These are phyloP conservation scores for Ostreobium quekettii DNA, from an alignment of 139 green algal genomes.

Conservation along the genomic window DNA sequence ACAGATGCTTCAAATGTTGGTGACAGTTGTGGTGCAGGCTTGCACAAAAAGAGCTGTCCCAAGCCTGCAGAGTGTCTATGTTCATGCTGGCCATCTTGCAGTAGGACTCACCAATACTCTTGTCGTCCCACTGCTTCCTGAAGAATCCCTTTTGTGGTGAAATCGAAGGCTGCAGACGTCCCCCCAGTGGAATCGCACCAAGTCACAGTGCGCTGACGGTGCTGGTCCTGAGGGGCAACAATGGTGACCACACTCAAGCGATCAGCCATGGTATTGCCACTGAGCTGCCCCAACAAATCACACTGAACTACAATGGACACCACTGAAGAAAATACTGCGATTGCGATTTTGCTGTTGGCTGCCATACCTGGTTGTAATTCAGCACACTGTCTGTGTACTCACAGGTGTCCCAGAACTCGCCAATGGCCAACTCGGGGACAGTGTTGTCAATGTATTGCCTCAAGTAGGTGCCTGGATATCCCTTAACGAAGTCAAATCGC, in stretches of 20 bases:
- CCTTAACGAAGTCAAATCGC: conserved; percentile 92
- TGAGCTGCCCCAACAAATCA: no score
- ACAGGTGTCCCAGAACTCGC: conserved; percentile 93
- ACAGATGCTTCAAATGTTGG: no score
- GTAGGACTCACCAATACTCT: conserved; percentile 85
- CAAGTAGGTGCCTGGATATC: conserved; percentile 43
- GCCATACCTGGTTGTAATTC: conserved; percentile 86
- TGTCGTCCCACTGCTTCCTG: conserved; percentile 80
- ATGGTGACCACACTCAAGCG: neutral
- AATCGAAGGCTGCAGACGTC: conserved; percentile 88
- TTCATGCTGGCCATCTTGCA: no score
- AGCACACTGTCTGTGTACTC: conserved; percentile 89
- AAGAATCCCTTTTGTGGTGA: conserved; percentile 94
- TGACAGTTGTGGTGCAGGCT: no score
- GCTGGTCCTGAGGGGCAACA: conserved; percentile 37
- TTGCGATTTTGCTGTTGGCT: no score
- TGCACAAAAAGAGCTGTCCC: no score
- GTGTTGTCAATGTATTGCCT: conserved; percentile 79
- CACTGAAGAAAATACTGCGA: no score
- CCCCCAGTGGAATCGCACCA: conserved; percentile 86
- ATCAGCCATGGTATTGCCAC: no score
- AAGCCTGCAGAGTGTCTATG: no score
- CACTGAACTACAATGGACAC: no score
- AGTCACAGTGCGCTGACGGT: conserved; percentile 85
- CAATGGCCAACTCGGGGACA: conserved; percentile 79